Evolutionary conservation across 768 basidiomycete species (phyloP), one percentile per base, ranked within the genome.

Genomic region (Trametes maxima): DNA sequence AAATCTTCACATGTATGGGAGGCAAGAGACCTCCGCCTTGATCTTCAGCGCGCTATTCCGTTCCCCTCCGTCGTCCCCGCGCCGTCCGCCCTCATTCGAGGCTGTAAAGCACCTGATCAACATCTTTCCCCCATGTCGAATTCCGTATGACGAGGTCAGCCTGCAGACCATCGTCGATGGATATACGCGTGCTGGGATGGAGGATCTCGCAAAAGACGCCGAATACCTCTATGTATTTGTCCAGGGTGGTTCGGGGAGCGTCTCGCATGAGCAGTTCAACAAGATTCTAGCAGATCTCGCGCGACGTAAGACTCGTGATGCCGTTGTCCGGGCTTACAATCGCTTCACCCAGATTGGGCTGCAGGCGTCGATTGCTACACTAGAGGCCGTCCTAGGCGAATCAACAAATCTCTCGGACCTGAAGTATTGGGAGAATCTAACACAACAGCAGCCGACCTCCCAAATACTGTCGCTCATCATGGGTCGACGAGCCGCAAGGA

Each of bases 391-490:
- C 50, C 65, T 88, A 19, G 75, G 76, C 37, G 68, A 73, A 46
- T 80, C 80, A n/a, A 73, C 63, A 8, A 67, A 68, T 28, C 67
- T 79, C 12, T 62, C 75, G 7, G 80, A 85, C 60, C 71, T 88
- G 37, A 70, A 70, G 24, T 69, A 72, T 25, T 76, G 79, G 57
- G 78, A 83, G 58, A 64, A 73, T 28, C 74, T 72, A 14, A 73
- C 86, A 6, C 71, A 69, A 19, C 54, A 83, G 51, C 69, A 70
- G 46, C 78, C 81, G 21, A 74, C 74, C 10, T 73, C 77, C 0
- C 64, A 73, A 14, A 82, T 83, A 36, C 90, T 88, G 81, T 77
- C 82, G 5, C 73, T 80, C 54, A 68, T 90, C 36, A 77, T 92
- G 60, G 49, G 77, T 76, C 54, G 13, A 63, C 72, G 1, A 75